Evolutionary conservation across 2,329 filamentous ascomycete species (phyloP), one percentile per base, ranked within the genome.

Genomic region (Phaeoacremonium minimum): DNA sequence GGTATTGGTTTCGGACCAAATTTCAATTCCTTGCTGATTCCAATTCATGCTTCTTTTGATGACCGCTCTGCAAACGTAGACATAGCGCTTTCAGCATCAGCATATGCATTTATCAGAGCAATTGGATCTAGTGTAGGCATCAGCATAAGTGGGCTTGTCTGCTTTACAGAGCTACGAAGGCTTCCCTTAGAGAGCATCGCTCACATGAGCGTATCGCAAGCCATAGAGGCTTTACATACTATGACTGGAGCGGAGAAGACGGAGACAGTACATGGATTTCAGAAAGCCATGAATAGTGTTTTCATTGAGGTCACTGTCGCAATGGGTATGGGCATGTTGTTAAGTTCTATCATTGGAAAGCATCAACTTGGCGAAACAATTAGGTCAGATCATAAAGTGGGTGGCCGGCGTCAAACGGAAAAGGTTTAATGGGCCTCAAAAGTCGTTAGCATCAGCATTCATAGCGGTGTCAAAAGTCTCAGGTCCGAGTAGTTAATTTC

Each of bases 121-220:
- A 40, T 40, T 14, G 37, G 37, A 3, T 33, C 35, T 14, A 28
- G 33, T 22, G 9, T 40, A 30, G 37, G 37, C 14, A 40, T 40
- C 33, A 40, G 37, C 30, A 33, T 40, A 6, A 40, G 37, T 17
- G 37, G 37, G 4, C 33, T 40, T 7, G 33, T 40, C 5, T 40
- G 37, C 17, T 40, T 40, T n/a, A 33, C 29, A 15, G 22, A 32
- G 33, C 28, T 40, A 20, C 28, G 35, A 18, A 13, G 28, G 4
- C 37, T 40, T 12, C 15, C 28, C 15, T 16, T 15, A 8, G 37
- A 30, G 3, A 14, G 18, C 12, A 4, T 32, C 9, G 6, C 15
- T 3, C 31, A 9, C 15, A 18, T 35, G 31, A 38, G 36, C 32
- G 30, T 38, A 6, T 30, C 36, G 1, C 26, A 38, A 28, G 26